phyloP scores from a whole-genome alignment of 2,329 filamentous ascomycete genomes.

The Ceratocystiopsis sp. region DNA sequence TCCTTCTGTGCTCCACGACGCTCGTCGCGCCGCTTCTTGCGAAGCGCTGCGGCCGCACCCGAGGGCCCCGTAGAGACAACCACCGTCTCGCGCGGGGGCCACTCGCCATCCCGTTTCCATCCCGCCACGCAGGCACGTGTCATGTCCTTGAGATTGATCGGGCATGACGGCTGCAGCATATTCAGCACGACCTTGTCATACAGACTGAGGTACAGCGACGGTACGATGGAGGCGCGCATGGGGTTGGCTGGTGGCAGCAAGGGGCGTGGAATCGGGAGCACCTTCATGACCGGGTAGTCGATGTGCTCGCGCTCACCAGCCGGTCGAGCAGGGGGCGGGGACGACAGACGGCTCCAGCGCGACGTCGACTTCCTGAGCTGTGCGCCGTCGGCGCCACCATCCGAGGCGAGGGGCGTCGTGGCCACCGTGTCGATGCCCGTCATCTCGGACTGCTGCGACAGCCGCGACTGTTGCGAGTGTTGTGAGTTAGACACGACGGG shows the following conservation, averaged over 20 bases:
- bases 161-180: slow-evolving; percentile 64
- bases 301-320: background rate
- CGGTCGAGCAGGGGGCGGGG: too few species aligned
- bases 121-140: slow-evolving; percentile 66
- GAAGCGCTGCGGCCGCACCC: background rate
- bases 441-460: slow-evolving; percentile 8
- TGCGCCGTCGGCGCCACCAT: slow-evolving; percentile 8
- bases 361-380: slow-evolving; percentile 1
- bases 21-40: slow-evolving; percentile 2
- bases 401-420: slow-evolving; percentile 25
- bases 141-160: slow-evolving; percentile 74
- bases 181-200: slow-evolving; percentile 81
- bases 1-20: slow-evolving; percentile 2
- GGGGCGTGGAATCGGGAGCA: slow-evolving; percentile 57
- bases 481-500: slow-evolving; percentile 13
- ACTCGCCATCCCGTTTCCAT: slow-evolving; percentile 87
- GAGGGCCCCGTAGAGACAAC: background rate
- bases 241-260: slow-evolving; percentile 58
- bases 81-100: slow-evolving; percentile 48
- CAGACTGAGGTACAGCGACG: slow-evolving; percentile 59
- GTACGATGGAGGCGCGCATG: slow-evolving; percentile 60
- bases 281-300: slow-evolving; percentile 35
- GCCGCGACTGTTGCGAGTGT: slow-evolving; percentile 11
- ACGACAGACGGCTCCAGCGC: background rate
- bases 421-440: slow-evolving; percentile 16